Evolutionary conservation across 495 filamentous ascomycete genomes (phyloP).

Genomic region (Penicillium canescens): DNA sequence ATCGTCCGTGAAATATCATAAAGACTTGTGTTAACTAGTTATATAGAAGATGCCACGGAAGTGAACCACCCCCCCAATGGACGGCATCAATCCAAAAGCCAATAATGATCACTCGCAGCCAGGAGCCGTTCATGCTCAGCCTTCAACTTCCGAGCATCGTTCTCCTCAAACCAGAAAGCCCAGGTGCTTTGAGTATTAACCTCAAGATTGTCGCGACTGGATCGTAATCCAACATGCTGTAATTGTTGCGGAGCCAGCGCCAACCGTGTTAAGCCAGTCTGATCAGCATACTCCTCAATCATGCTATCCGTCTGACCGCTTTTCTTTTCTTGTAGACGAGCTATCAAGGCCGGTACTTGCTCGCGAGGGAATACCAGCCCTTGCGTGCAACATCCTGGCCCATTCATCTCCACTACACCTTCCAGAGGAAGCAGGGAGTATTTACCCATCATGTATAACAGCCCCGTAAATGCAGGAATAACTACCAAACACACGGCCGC

Average conservation of each 20-base stretch:
- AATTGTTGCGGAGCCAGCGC: slow-evolving; percentile 33
- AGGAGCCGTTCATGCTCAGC: slow-evolving; percentile 10
- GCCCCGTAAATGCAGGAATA: slow-evolving; percentile 39
- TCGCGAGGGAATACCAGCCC: slow-evolving; percentile 43
- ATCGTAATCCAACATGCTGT: slow-evolving; percentile 36
- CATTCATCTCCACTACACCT: slow-evolving; percentile 39
- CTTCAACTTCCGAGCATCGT: slow-evolving; percentile 12
- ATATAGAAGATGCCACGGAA: too few relatives aligned
- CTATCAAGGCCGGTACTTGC: slow-evolving; percentile 28
- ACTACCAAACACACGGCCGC: slow-evolving; percentile 36
- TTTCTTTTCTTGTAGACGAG: slow-evolving; percentile 13
- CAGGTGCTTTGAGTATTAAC: slow-evolving; percentile 19
- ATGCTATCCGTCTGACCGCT: slow-evolving; percentile 33
- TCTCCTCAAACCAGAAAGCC: slow-evolving; percentile 22
- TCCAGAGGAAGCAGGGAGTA: slow-evolving; percentile 39
- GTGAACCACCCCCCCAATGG: too few relatives aligned
- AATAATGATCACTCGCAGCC: neutral
- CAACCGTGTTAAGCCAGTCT: slow-evolving; percentile 23
- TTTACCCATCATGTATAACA: slow-evolving; percentile 49
- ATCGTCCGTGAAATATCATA: too few relatives aligned
- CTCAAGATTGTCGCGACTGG: slow-evolving; percentile 23
- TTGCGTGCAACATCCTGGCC: slow-evolving; percentile 46
- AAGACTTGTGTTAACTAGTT: too few relatives aligned
- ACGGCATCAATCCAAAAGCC: too few relatives aligned
- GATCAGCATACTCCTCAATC: slow-evolving; percentile 38